phyloP scores from a whole-genome alignment of 345 rosid genomes.

The Punica granatum region DNA sequence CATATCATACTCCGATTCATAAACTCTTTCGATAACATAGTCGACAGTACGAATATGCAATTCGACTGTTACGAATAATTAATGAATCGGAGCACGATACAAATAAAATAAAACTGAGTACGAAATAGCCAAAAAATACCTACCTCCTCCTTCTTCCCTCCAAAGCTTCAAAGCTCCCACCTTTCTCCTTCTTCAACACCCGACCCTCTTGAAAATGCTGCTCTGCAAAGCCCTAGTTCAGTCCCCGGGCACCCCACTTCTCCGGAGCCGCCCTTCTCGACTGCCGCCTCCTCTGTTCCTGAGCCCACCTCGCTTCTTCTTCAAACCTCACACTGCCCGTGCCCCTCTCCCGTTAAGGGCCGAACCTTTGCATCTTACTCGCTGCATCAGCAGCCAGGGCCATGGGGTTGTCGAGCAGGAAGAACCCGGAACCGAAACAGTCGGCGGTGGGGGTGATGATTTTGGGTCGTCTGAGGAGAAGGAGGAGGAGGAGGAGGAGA shows the following conservation, averaged over 20 bases:
- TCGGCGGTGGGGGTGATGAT: background rate
- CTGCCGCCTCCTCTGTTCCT: slow-evolving; percentile 14
- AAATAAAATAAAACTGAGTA: no score
- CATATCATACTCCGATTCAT: no score
- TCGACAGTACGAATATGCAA: no score
- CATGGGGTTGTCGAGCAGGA: slow-evolving; percentile 19
- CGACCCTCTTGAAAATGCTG: slow-evolving; percentile 19
- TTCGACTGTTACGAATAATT: no score
- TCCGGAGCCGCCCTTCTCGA: slow-evolving; percentile 20
- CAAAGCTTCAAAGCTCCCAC: background rate
- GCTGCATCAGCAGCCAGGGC: slow-evolving; percentile 26
- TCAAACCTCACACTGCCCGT: slow-evolving; percentile 7
- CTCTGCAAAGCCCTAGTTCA: slow-evolving; percentile 26
- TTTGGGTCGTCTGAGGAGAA: slow-evolving; percentile 9
- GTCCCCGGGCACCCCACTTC: slow-evolving; percentile 18
- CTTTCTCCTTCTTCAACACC: background rate
- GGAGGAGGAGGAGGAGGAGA: slow-evolving; percentile 13
- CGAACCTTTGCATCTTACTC: slow-evolving; percentile 5
- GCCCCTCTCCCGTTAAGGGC: slow-evolving; percentile 17
- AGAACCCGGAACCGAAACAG: background rate
- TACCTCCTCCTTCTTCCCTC: no score
- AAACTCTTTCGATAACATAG: no score
- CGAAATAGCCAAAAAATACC: no score
- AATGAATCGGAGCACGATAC: no score
- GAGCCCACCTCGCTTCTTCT: slow-evolving; percentile 13